Base-by-base conservation (phyloP, 2,329 filamentous ascomycete species). In the Claviceps sp. region DNA sequence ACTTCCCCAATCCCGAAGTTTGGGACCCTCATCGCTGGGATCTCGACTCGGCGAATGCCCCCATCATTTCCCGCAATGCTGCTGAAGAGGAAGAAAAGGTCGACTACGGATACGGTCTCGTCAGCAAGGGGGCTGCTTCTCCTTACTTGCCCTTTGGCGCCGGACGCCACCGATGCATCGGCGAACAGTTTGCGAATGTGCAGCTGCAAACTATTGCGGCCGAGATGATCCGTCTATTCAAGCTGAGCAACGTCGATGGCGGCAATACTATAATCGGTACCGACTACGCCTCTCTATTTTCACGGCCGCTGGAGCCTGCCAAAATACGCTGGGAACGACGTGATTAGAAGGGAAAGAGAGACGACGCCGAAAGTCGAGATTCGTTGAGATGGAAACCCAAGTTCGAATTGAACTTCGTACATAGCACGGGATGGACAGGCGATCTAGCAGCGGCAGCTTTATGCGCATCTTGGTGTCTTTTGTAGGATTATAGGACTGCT, bases 1-100 rank as follows among this genome's bases (percentile, higher is more conserved):
- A 84, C 72, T 97, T 97, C 75, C 86, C 88, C 20, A 79, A 95
- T 59, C 85, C 90, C 6, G 70, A 85, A 22, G 66, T 77, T 50
- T 97, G 91, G 90, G 85, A 96, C 64, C 91, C 91, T 48, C 88
- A 93, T 70, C 84, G 91, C 52, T 97, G 91, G 91, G 82, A 88
- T 59, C 75, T 79, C 56, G 80, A 77, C 52, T 79, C 79, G 43
- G 71, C 73, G 50, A 75, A 76, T 55, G 77, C 71, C 26, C 76
- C 74, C 49, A 74, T 59, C 52, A 64, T 77, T 22, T 57, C 63
- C 22, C 67, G 69, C 54, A 68, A 65, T 52, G 74, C n/a, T 37
- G 50, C 13, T 11, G 76, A 78, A 37, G 79, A 81, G 23, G 79
- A 84, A 62, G 86, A 85, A 71, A 88, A 88, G 71, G 79, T 91